A percentile compares a stretch with the other conserved stretches of the same genome.
Conservation (phyloP, 2,329 filamentous ascomycete species). For the Xylariales sp. region DNA sequence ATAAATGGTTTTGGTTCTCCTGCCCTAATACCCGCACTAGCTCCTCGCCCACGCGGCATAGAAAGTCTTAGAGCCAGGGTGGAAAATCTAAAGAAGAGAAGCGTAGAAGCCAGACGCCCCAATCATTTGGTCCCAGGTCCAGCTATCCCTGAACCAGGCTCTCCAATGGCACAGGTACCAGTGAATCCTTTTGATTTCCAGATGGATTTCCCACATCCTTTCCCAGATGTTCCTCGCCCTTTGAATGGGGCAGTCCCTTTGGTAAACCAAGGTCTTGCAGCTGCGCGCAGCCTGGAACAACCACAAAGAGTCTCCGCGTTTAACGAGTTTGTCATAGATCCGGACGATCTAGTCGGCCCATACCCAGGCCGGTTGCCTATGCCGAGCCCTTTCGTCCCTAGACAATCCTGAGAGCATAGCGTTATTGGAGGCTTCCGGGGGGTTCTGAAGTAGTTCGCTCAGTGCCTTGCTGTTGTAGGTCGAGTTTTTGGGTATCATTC, state of each 20-base stretch:
- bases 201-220: conserved; percentile 15
- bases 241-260: background rate
- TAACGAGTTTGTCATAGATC: background rate
- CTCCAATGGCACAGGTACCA: conserved; percentile 1
- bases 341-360: background rate
- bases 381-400: background rate
- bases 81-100: conserved; percentile 16
- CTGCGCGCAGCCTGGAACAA: background rate
- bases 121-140: background rate
- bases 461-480: background rate
- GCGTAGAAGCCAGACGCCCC: conserved; percentile 2
- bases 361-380: background rate
- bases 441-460: background rate
- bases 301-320: background rate
- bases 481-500: background rate
- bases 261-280: background rate
- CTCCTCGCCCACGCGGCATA: background rate
- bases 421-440: background rate
- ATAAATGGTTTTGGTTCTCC: background rate
- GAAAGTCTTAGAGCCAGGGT: conserved; percentile 18
- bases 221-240: background rate
- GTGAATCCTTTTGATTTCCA: conserved; percentile 6
- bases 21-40: background rate
- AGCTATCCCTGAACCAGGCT: background rate
- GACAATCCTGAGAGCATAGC: background rate